Percentiles rank a stretch among this genome's conserved stretches.
phyloP scores from a whole-genome alignment of 176 grass and related monocot species.

The Avena sativa region DNA sequence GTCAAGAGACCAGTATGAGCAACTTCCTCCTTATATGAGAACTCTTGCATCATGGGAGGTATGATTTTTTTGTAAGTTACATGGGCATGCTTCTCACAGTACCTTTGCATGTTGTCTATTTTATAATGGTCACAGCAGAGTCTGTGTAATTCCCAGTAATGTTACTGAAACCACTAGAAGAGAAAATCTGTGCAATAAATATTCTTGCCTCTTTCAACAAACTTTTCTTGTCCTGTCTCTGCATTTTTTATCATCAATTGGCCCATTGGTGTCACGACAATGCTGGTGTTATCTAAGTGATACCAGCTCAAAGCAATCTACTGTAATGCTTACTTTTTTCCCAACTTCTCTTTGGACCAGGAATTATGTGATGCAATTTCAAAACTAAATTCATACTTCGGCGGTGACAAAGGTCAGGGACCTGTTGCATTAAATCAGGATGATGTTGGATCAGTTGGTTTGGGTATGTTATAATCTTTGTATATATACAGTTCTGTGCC shows the following conservation, averaged over 20 bases:
- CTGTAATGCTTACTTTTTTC: conserved; percentile 4
- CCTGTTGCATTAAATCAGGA: conserved; percentile 74
- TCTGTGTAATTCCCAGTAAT: not conserved
- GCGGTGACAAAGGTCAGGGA: conserved; percentile 40
- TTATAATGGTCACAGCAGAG: not conserved
- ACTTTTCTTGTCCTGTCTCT: not conserved
- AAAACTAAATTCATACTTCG: conserved; percentile 79
- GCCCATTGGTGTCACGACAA: not conserved
- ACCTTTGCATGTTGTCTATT: conserved; percentile 5
- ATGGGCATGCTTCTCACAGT: not conserved
- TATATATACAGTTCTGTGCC: not conserved
- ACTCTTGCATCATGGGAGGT: conserved; percentile 89
- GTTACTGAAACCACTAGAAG: not conserved
- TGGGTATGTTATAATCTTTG: conserved; percentile 53
- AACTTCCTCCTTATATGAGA: conserved; percentile 81
- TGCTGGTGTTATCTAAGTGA: not conserved
- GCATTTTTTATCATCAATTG: not conserved
- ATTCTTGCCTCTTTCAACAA: not conserved
- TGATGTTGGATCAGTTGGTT: conserved; percentile 64
- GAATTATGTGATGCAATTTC: conserved; percentile 69
- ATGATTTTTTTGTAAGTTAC: conserved; percentile 28
- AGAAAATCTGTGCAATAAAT: not conserved
- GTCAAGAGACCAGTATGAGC: conserved; percentile 65
- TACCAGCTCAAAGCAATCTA: conserved; percentile 29
- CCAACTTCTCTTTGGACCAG: conserved; percentile 33